Evolutionary conservation across 1,139 yeast genomes (phyloP), one percentile per base, ranked within the genome.

Genomic region (Blastobotrys indianensis): DNA sequence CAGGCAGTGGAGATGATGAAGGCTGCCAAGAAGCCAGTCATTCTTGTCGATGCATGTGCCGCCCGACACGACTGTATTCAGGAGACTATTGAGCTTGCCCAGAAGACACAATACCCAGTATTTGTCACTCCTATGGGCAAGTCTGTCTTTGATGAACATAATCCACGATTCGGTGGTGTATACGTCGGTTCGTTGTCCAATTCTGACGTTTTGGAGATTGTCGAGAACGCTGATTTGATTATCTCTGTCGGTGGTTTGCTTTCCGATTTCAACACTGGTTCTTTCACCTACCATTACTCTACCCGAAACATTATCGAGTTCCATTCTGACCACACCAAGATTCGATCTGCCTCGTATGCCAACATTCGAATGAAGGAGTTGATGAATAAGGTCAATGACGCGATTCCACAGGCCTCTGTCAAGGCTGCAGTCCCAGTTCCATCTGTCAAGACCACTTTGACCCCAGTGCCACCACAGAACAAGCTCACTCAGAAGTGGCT

Each of bases 101-200:
- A 79, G 56, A 61, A 70, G 45, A 84, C 95, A 41, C 81, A 83
- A 63, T 85, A 80, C 79, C 94, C 94, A 34, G 85, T 83, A 32
- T 85, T 78, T 69, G 84, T 84, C 47, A 85, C 95, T 44, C 95
- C 95, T 54, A 85, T 86, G 94, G 95, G 95, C 68, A 85, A 85
- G 69, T 84, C 88, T 53, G 75, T 78, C 36, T 77, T 85, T 60
- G 80, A 83, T 67, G 95, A 86, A 69, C 73, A 73, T 51, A 74
- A 82, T 63, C 77, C 82, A 49, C 73, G 90, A 65, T 86, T 79
- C 65, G 92, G 88, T 54, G 95, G 95, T 66, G 90, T 82, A 47
- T 86, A 85, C 63, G 85, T 85, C 52, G 95, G 95, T 55, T 76
- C 85, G 13, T 71, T 86, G 59, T 81, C 94, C 37, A 70, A 75